Conservation (phyloP, 164 flowering plant species). For the Santalum album region DNA sequence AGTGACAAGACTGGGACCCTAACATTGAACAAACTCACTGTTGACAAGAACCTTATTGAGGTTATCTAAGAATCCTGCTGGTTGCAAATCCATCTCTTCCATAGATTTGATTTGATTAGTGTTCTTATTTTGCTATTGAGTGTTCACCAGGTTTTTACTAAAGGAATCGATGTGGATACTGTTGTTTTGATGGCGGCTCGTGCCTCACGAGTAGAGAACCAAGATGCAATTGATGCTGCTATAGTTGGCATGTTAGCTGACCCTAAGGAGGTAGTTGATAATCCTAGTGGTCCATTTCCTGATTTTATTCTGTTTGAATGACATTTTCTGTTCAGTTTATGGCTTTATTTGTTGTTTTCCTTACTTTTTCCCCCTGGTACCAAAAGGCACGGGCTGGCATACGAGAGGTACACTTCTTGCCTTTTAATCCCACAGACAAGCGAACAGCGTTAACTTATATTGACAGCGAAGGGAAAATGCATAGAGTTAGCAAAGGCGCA, state of each 20-base stretch:
- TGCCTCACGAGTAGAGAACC: constrained; percentile 70
- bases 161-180: constrained; percentile 57
- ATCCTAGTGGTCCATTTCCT: background rate
- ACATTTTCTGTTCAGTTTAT: too few relatives aligned
- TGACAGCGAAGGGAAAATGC: constrained; percentile 74
- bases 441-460: constrained; percentile 87
- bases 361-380: background rate
- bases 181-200: constrained; percentile 85
- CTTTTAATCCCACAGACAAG: constrained; percentile 94
- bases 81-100: background rate
- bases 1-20: constrained; percentile 92
- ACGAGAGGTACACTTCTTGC: constrained; percentile 88
- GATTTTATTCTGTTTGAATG: background rate
- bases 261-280: constrained; percentile 53
- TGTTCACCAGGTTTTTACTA: constrained; percentile 44
- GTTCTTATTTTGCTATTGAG: background rate
- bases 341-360: background rate
- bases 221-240: constrained; percentile 77
- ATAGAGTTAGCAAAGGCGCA: constrained; percentile 96
- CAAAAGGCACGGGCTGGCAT: constrained; percentile 76
- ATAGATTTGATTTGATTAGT: background rate
- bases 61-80: constrained; percentile 16
- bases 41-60: constrained; percentile 83
- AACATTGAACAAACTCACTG: constrained; percentile 74
- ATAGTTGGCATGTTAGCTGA: constrained; percentile 79